phyloP scores from a whole-genome alignment of 257 asterid species.

The Echites panduratus region DNA sequence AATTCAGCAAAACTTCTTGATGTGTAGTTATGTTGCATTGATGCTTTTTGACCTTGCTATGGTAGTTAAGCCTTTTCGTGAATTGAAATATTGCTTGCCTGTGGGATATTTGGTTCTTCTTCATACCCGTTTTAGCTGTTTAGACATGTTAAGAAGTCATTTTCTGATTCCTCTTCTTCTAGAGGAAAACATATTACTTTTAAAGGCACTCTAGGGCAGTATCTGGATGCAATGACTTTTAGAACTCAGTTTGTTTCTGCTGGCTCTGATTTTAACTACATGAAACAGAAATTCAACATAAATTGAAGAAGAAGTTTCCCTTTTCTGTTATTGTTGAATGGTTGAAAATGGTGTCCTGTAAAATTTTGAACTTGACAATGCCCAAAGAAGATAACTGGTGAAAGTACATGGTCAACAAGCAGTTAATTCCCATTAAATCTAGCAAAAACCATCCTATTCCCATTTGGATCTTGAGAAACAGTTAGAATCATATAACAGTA shows the following conservation, averaged over 20 bases:
- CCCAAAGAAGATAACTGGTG: neutral
- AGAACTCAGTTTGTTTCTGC: neutral
- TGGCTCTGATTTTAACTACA: neutral
- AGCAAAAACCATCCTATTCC: neutral
- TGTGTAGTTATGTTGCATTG: neutral
- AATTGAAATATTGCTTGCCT: neutral
- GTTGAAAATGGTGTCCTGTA: neutral
- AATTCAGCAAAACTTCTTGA: constrained; percentile 51
- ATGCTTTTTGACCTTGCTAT: neutral
- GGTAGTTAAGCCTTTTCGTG: neutral
- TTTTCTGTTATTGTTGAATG: neutral
- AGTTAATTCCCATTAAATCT: neutral
- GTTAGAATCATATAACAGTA: neutral
- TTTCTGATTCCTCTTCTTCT: neutral
- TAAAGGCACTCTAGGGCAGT: neutral
- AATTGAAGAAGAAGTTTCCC: neutral
- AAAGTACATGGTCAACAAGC: neutral
- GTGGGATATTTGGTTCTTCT: too few species aligned
- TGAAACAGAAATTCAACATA: neutral
- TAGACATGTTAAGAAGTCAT: neutral
- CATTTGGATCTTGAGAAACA: neutral
- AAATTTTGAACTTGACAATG: neutral
- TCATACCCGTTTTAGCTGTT: neutral
- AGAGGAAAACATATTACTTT: neutral
- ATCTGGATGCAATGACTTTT: neutral